A percentile compares a stretch with the other conserved stretches of the same genome.
phyloP scores from a whole-genome alignment of 2,329 filamentous ascomycete genomes.

The Penicillium sp. region DNA sequence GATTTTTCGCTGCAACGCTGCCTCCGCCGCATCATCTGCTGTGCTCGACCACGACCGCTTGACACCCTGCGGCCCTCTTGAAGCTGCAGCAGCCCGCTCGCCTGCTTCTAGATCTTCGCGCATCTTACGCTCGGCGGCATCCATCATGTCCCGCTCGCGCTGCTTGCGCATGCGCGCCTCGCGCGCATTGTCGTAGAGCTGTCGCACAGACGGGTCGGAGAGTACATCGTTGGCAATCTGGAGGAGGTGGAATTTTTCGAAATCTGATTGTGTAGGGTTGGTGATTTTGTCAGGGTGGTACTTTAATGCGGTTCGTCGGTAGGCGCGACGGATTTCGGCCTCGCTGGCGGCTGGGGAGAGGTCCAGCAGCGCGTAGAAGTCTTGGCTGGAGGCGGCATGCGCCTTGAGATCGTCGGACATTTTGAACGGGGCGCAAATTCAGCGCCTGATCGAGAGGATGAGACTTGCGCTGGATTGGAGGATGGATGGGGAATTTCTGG shows the following conservation, averaged over 20 bases:
- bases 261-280: constrained; percentile 59
- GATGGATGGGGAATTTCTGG: background rate
- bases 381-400: constrained; percentile 57
- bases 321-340: constrained; percentile 74
- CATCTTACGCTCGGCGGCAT: constrained; percentile 67
- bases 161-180: constrained; percentile 65
- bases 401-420: constrained; percentile 48
- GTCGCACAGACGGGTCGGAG: constrained; percentile 62
- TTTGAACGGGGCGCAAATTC: constrained; percentile 15
- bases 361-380: constrained; percentile 73
- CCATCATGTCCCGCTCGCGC: constrained; percentile 67
- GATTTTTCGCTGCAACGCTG: constrained; percentile 51
- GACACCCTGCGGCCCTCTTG: constrained; percentile 47
- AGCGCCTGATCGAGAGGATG: background rate
- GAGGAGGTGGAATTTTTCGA: constrained; percentile 77
- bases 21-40: constrained; percentile 41
- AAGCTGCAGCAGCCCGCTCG: constrained; percentile 52
- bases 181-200: constrained; percentile 71
- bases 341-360: constrained; percentile 61
- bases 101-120: constrained; percentile 79
- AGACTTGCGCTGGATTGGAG: background rate
- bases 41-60: constrained; percentile 51
- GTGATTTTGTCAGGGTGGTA: constrained; percentile 91
- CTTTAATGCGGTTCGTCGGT: constrained; percentile 77
- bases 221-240: constrained; percentile 84